These are phyloP conservation scores for Gymnopilus junonius DNA, from an alignment of 768 basidiomycete genomes.

Conservation along the genomic window DNA sequence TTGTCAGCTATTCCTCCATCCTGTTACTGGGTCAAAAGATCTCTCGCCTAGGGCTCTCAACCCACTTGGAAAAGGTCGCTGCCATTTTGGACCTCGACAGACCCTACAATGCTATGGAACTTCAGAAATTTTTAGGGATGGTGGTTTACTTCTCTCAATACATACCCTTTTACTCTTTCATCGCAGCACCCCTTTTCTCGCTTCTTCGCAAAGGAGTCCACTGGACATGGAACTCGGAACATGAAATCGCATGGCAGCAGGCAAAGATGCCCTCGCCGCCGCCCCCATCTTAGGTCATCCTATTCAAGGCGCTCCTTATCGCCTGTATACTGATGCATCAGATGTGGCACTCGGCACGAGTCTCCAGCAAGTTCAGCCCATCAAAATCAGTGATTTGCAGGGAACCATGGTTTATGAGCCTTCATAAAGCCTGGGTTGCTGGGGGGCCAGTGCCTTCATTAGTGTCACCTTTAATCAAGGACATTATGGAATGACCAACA, in stretches of 20 bases:
- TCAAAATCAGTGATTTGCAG: no score
- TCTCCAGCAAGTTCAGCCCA: no score
- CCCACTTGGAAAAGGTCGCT: neutral
- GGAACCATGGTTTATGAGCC: no score
- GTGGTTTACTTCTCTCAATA: slow-evolving; percentile 40
- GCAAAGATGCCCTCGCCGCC: no score
- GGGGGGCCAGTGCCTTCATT: no score
- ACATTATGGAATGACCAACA: neutral
- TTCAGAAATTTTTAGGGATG: slow-evolving; percentile 39
- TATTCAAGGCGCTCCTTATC: slow-evolving; percentile 29
- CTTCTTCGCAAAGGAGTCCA: slow-evolving; percentile 30
- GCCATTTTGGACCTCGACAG: neutral
- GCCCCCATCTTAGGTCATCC: slow-evolving; percentile 38
- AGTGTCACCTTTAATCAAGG: no score
- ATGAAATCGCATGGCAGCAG: no score
- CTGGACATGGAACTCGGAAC: slow-evolving; percentile 23
- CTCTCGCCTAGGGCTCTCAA: no score
- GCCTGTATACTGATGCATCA: slow-evolving; percentile 38
- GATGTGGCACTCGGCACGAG: slow-evolving; percentile 29
- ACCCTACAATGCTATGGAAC: neutral
- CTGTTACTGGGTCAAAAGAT: no score
- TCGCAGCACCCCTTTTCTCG: slow-evolving; percentile 33
- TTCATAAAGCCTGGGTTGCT: no score
- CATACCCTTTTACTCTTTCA: slow-evolving; percentile 38
- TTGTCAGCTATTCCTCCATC: no score